A percentile compares a stretch with the other conserved stretches of the same genome.
These are phyloP conservation scores for Fraxinus ornus DNA, from an alignment of 305 asterid species.

Conservation along the genomic window DNA sequence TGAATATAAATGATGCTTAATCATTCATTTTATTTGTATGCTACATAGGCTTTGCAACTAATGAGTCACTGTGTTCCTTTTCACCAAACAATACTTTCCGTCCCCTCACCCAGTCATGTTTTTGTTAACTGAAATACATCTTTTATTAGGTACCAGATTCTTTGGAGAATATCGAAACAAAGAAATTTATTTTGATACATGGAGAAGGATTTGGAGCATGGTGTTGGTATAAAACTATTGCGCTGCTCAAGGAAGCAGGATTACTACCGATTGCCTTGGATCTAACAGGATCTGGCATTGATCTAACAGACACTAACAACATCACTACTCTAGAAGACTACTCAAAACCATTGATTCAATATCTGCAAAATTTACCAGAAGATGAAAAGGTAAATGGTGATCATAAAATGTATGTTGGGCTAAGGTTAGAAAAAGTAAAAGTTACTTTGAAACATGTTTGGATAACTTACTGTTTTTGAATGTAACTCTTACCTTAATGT, in stretches of 20 bases:
- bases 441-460: background rate
- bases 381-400: conserved; percentile 58
- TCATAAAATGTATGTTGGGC: background rate
- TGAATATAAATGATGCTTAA: background rate
- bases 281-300: conserved; percentile 88
- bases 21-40: background rate
- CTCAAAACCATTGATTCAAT: conserved; percentile 75
- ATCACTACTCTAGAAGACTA: conserved; percentile 61
- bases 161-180: conserved; percentile 75
- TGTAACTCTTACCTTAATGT: background rate
- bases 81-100: background rate
- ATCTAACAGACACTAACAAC: conserved; percentile 58
- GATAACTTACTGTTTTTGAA: too few species aligned
- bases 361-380: conserved; percentile 65
- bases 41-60: background rate
- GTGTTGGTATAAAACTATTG: conserved; percentile 97
- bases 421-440: background rate
- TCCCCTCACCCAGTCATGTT: background rate
- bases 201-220: conserved; percentile 99
- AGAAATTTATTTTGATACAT: conserved; percentile 80
- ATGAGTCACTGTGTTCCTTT: background rate
- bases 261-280: conserved; percentile 71
- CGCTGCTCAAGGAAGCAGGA: conserved; percentile 81
- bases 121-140: conserved; percentile 12
- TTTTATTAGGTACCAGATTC: conserved; percentile 62